Percentiles rank a stretch among this genome's conserved stretches.
Evolutionary conservation across 257 asterid genomes (phyloP).

Genomic region (Solanum corneliomulleri): DNA sequence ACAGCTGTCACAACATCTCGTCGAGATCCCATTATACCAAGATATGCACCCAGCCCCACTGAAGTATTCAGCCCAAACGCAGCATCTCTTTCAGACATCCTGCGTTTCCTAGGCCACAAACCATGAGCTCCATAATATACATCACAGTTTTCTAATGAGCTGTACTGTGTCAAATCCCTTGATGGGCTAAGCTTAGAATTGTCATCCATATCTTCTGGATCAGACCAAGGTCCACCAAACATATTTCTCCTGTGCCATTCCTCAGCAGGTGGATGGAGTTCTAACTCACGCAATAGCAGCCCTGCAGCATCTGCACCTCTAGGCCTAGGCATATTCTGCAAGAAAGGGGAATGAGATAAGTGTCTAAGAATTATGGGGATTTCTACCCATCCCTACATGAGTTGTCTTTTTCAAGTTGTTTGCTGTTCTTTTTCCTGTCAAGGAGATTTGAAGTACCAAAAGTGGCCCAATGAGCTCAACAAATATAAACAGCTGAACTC

Average conservation of each 20-base stretch:
- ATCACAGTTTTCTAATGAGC: conserved; percentile 42
- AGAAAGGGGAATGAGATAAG: neutral
- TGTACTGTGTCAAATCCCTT: conserved; percentile 35
- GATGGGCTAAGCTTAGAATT: conserved; percentile 35
- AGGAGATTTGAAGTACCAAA: neutral
- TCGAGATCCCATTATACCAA: conserved; percentile 98
- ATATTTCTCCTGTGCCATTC: conserved; percentile 98
- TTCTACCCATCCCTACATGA: neutral
- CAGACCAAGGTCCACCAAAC: conserved; percentile 99
- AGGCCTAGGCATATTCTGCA: conserved; percentile 98
- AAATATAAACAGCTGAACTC: neutral
- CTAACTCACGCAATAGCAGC: conserved; percentile 87
- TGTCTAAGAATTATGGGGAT: neutral
- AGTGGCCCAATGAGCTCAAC: neutral
- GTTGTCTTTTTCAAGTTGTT: neutral
- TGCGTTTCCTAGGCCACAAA: conserved; percentile 97
- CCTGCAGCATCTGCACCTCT: conserved; percentile 99
- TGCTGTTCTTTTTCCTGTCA: neutral
- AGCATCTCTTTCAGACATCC: conserved; percentile 98
- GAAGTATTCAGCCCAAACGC: conserved; percentile 95
- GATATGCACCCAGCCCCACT: conserved; percentile 93
- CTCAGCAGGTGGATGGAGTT: conserved; percentile 98
- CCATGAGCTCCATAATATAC: conserved; percentile 56
- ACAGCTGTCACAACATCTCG: conserved; percentile 96
- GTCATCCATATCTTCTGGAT: conserved; percentile 49